A percentile compares a stretch with the other conserved stretches of the same genome.
Evolutionary conservation across 2,329 filamentous ascomycete genomes (phyloP).

Genomic region (Falciphora oryzae): DNA sequence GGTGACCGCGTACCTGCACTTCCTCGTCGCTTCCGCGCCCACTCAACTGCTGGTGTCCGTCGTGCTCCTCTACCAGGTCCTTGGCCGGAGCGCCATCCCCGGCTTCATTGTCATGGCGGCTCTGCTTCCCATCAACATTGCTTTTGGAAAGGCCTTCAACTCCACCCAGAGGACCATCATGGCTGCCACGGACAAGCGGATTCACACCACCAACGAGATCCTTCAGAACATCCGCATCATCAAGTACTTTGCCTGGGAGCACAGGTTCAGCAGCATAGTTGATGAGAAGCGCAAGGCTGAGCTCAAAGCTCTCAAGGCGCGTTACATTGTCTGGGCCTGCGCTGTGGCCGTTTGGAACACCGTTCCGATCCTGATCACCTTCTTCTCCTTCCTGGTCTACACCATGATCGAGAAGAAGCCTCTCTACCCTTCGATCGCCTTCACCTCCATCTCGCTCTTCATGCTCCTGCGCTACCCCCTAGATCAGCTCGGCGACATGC

Average conservation of each 20-base stretch:
- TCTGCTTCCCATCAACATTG: slow-evolving; percentile 84
- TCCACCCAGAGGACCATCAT: slow-evolving; percentile 86
- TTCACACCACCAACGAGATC: slow-evolving; percentile 94
- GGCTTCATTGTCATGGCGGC: slow-evolving; percentile 87
- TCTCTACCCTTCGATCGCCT: slow-evolving; percentile 85
- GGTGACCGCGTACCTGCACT: slow-evolving; percentile 90
- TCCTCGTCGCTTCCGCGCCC: slow-evolving; percentile 86
- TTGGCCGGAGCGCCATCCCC: slow-evolving; percentile 89
- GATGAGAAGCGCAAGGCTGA: slow-evolving; percentile 82
- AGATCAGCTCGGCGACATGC: slow-evolving; percentile 96
- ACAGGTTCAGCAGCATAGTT: slow-evolving; percentile 78
- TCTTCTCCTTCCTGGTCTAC: slow-evolving; percentile 92
- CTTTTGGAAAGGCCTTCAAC: slow-evolving; percentile 79
- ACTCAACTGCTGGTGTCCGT: slow-evolving; percentile 82
- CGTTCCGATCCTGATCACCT: slow-evolving; percentile 89
- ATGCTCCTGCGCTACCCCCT: slow-evolving; percentile 87
- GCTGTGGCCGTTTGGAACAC: slow-evolving; percentile 97
- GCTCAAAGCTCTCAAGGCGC: slow-evolving; percentile 68
- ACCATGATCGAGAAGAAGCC: slow-evolving; percentile 85
- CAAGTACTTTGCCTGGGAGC: slow-evolving; percentile 99
- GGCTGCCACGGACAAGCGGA: slow-evolving; percentile 88
- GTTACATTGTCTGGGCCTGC: slow-evolving; percentile 86
- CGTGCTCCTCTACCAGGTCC: slow-evolving; percentile 76
- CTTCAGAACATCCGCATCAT: slow-evolving; percentile 97
- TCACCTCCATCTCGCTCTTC: slow-evolving; percentile 94